Base-by-base conservation (phyloP, 768 basidiomycete species). In the Gloeophyllum trabeum region DNA sequence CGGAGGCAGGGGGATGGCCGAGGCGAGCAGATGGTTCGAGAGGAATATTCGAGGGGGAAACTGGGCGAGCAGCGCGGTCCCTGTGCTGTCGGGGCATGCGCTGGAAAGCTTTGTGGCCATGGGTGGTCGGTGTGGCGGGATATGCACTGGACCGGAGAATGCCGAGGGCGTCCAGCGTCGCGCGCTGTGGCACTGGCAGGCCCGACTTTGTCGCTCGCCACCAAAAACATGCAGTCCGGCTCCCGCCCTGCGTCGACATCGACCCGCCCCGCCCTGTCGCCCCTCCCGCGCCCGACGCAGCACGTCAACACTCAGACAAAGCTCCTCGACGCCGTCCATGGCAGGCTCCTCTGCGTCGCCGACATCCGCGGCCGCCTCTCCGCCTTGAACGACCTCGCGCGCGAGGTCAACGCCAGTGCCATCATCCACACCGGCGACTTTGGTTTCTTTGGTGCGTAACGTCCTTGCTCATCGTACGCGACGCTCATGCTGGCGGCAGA, bases 381-480 rank as follows among this genome's bases (percentile, higher is more conserved):
- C 35, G 77, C 77, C 38, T 75, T 99, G 56, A 97, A 97, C 60
- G 78, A 88, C 61, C 76, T 96, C 42, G 93, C 93, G 14, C 67
- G 81, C 36, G 90, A 96, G 51, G 79, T 78, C 44, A 83, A 86
- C 55, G 96, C 92, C 19, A 76, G 81, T 45, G 94, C 92, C 14
- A 81, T 97, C 59, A 87, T 99, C 45, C 94, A 98, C 59, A 94
- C 93, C 0, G 96, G 96, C 41, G 96, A 99, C 67, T 98, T 98
- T 77, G 96, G 96, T 45, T 96, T 99, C 66, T 96, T 94, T 61
- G 90, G 88, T 81, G 50, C 48, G 71, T 60, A 20, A 49, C 20
- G 10, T 7, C 10, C 20, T 21, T 37, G 7, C 20, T 37, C 20
- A 10, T 37, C 20, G 10, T 7, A 7, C 10, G 20, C 10, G 7